Percentiles rank a stretch among this genome's conserved stretches.
phyloP scores from a whole-genome alignment of 176 grass and related monocot genomes.

The Ensete ventricosum region DNA sequence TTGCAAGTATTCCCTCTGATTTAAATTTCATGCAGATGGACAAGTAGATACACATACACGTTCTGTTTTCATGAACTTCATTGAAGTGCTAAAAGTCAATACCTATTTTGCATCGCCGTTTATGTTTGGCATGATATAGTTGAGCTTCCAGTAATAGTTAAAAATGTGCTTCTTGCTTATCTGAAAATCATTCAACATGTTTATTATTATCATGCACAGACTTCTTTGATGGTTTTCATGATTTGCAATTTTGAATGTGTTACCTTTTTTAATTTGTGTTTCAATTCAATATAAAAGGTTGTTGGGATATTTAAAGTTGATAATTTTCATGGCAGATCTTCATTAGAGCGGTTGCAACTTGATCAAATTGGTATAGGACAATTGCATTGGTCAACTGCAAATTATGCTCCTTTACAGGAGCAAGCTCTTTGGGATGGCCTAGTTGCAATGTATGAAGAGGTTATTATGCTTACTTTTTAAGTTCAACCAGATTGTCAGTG shows the following conservation, averaged over 20 bases:
- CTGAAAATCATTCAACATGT: neutral
- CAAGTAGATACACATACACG: neutral
- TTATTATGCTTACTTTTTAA: slow-evolving; percentile 32
- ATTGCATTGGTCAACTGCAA: slow-evolving; percentile 92
- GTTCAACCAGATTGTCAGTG: neutral
- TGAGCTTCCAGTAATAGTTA: neutral
- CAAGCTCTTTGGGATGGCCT: slow-evolving; percentile 77
- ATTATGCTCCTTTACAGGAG: slow-evolving; percentile 93
- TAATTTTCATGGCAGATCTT: slow-evolving; percentile 43
- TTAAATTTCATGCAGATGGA: slow-evolving; percentile 38
- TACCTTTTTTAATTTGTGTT: neutral
- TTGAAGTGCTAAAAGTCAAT: neutral
- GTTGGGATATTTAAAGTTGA: neutral
- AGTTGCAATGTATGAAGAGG: slow-evolving; percentile 93
- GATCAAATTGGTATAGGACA: slow-evolving; percentile 79
- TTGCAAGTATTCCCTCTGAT: slow-evolving; percentile 81
- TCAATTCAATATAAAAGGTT: neutral
- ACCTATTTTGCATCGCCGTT: neutral
- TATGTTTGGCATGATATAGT: neutral
- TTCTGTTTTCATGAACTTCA: neutral
- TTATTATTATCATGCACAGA: neutral
- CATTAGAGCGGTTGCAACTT: slow-evolving; percentile 68
- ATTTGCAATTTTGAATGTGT: neutral
- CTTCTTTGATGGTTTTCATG: too few relatives aligned
- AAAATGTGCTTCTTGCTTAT: neutral